phyloP scores from a whole-genome alignment of 768 basidiomycete species.

The Mycena belliarum region DNA sequence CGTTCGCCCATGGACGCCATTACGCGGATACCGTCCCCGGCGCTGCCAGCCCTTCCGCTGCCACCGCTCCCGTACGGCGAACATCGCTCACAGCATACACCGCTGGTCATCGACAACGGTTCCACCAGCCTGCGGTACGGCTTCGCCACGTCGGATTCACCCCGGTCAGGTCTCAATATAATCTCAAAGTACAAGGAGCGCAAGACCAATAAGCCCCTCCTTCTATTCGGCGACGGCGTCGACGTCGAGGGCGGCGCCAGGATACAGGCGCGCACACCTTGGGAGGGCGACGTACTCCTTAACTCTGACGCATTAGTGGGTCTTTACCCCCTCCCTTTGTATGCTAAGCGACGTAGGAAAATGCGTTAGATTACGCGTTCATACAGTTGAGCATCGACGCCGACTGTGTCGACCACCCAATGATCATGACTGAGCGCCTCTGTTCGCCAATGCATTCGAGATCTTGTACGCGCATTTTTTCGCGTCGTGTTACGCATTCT shows the following conservation, averaged over 20 bases:
- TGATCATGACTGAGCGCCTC: constrained; percentile 92
- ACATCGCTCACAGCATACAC: constrained; percentile 52
- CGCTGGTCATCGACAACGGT: constrained; percentile 90
- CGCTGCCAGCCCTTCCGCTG: constrained; percentile 34
- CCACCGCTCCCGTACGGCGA: constrained; percentile 48
- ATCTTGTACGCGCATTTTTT: constrained; percentile 55
- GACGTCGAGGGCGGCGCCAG: constrained; percentile 86
- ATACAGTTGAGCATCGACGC: constrained; percentile 83
- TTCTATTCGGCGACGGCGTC: constrained; percentile 86
- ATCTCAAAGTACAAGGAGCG: constrained; percentile 90
- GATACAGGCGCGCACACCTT: constrained; percentile 77
- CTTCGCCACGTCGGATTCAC: constrained; percentile 62
- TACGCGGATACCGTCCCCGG: constrained; percentile 25
- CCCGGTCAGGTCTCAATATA: constrained; percentile 67
- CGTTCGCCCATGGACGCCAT: constrained; percentile 17
- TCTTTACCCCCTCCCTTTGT: constrained; percentile 20
- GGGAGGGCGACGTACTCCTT: constrained; percentile 92
- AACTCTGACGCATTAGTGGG: constrained; percentile 93
- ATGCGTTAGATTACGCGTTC: constrained; percentile 91
- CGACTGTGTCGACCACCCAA: constrained; percentile 75
- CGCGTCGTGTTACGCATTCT: background rate
- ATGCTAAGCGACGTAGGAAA: constrained; percentile 64
- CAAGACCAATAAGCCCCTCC: constrained; percentile 74
- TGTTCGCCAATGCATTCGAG: constrained; percentile 88
- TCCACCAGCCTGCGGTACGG: constrained; percentile 82